phyloP scores from a whole-genome alignment of 148 eudicot species.

The Pharnaceum exiguum region DNA sequence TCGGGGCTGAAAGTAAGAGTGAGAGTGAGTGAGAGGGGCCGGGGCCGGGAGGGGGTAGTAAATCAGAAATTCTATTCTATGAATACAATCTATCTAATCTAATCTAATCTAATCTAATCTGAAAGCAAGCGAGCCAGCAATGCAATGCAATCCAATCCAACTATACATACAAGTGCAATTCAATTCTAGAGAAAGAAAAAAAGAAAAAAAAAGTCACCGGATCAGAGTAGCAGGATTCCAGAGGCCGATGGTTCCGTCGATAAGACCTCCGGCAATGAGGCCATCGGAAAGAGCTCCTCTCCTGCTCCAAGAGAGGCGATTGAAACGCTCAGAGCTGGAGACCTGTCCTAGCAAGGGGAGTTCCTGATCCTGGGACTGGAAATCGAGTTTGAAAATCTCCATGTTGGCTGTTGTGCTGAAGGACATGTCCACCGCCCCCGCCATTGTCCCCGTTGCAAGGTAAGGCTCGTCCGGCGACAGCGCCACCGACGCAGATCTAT shows the following conservation, averaged over 20 bases:
- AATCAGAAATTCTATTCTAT: too few relatives aligned
- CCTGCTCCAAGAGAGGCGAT: constrained; percentile 74
- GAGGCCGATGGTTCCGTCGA: constrained; percentile 64
- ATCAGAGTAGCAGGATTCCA: constrained; percentile 71
- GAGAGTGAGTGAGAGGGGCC: too few relatives aligned
- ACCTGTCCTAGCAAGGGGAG: constrained; percentile 45
- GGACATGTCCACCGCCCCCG: constrained; percentile 86
- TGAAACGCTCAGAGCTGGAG: constrained; percentile 72
- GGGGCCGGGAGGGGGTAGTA: too few relatives aligned
- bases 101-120: too few relatives aligned
- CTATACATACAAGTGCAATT: neutral
- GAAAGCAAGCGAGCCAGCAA: neutral
- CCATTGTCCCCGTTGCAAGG: constrained; percentile 90
- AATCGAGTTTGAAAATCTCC: constrained; percentile 81
- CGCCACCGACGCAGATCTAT: constrained; percentile 82
- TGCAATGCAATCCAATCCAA: neutral
- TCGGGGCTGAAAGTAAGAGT: constrained; percentile 37
- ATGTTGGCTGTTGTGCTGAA: constrained; percentile 82
- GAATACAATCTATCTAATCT: too few relatives aligned
- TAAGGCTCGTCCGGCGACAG: constrained; percentile 75
- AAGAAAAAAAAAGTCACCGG: constrained; percentile 27
- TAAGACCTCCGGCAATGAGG: constrained; percentile 73
- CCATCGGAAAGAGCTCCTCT: constrained; percentile 49
- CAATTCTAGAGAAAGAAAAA: neutral
- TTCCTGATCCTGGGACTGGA: constrained; percentile 64